These are phyloP conservation scores for Clarireedia sp. DNA, from an alignment of 2,329 filamentous ascomycete species.

Conservation along the genomic window DNA sequence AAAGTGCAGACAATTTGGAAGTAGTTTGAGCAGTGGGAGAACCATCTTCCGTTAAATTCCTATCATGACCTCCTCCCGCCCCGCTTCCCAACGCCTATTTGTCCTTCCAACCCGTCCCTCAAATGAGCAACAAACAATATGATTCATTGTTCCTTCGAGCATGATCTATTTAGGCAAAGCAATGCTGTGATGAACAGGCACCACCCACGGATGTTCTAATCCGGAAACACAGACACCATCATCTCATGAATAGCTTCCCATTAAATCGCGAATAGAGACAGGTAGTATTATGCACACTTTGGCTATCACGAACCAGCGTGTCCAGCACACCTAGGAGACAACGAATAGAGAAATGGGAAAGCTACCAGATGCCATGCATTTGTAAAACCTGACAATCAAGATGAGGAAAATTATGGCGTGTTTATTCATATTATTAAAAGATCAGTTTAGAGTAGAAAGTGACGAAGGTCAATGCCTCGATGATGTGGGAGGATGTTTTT, in stretches of 20 bases:
- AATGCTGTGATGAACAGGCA: background rate
- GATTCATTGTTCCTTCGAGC: no score
- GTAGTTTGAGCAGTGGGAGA: background rate
- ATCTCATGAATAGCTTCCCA: background rate
- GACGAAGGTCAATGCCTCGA: conserved; percentile 20
- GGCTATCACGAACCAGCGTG: conserved; percentile 4
- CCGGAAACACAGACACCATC: background rate
- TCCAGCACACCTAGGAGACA: conserved; percentile 10
- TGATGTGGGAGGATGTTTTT: conserved; percentile 19
- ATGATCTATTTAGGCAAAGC: no score
- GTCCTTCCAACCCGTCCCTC: no score
- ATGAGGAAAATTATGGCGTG: conserved; percentile 7
- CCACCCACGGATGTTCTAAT: background rate
- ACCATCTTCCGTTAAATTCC: conserved; percentile 5
- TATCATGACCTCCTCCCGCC: background rate
- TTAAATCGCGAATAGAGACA: conserved; percentile 4
- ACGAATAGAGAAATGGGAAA: conserved; percentile 7
- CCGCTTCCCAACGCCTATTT: no score
- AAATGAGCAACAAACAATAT: no score
- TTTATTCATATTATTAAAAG: conserved; percentile 8
- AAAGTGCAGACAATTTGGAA: conserved; percentile 3
- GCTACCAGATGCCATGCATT: conserved; percentile 8
- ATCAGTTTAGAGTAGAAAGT: background rate
- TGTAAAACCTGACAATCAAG: conserved; percentile 3
- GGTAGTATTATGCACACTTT: conserved; percentile 9